Evolutionary conservation across 768 basidiomycete genomes (phyloP).

Genomic region (Auricularia auricula-judae): DNA sequence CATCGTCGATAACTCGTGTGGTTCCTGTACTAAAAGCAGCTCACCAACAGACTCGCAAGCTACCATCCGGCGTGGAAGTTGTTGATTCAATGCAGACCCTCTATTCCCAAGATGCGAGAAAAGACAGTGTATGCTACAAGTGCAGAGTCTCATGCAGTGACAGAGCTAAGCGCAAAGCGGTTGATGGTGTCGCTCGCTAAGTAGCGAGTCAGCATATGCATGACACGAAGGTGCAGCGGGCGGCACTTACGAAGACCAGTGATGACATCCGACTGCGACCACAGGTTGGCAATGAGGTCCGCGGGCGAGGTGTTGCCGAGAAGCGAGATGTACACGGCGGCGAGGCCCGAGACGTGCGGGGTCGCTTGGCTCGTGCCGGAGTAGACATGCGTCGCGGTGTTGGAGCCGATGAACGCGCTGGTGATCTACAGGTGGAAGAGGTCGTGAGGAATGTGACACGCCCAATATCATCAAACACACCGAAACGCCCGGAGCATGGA

Average conservation of each 20-base stretch:
- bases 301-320: conserved; percentile 23
- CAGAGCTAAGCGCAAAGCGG: not conserved
- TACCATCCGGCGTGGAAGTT: no score
- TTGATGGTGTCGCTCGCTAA: conserved; percentile 5
- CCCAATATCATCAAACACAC: no score
- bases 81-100: no score
- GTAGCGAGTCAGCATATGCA: conserved; percentile 12
- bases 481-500: not conserved
- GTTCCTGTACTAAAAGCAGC: no score
- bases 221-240: conserved; percentile 11
- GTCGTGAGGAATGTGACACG: no score
- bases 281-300: conserved; percentile 17
- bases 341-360: conserved; percentile 30
- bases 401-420: conserved; percentile 7
- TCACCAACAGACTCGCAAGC: no score
- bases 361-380: conserved; percentile 17
- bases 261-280: conserved; percentile 18
- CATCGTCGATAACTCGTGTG: no score
- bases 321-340: conserved; percentile 25
- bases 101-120: no score
- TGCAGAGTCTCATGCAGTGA: not conserved
- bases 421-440: not conserved
- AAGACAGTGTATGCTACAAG: no score
- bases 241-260: conserved; percentile 12
- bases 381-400: not conserved